Evolutionary conservation across 1,284 basidiomycete species (phyloP), one percentile per base, ranked within the genome.

Genomic region (Naganishia cerealis): DNA sequence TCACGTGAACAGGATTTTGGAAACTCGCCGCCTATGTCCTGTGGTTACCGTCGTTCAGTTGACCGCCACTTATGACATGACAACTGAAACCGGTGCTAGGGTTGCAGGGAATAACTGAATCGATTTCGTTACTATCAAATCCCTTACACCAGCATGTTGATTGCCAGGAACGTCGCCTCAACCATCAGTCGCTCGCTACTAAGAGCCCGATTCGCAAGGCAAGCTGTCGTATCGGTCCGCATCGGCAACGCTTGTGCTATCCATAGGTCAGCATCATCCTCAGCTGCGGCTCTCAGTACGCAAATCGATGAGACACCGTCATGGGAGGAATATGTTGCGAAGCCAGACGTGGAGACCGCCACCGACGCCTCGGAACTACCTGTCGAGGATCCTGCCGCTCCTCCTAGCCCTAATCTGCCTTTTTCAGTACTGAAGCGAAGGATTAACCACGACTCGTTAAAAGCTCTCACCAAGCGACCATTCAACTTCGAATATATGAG

Each of bases 401-500:
- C 39, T 13, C 61, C 61, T 21, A 57, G 9, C 13, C 54, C 40
- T 18, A 39, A 42, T 26, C 63, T 66, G 3, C 63, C 63, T 40
- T 66, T 66, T 29, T 66, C 63, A 12, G 43, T 39, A 7, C 77
- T 88, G 29, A 77, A 83, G 71, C 81, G 78, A 29, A 75, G 75
- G 21, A 72, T 88, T 69, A 77, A 81, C 59, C 70, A 76, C 21
- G 75, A 82, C 7, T 87, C 88, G 0, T 81, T 90, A 40, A 83
- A 84, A 70, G 88, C 90, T 8, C 83, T 94, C 67, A 88, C 85
- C 0, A 76, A 80, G 57, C 82, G 81, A 43, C 92, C 92, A 0
- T 90, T 94, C 84, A 82, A 85, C 26, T 86, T 92, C 71, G 84
- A 79, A 15, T 82, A 84, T 62, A 94, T 97, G 92, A 89, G 90